A percentile compares a stretch with the other conserved stretches of the same genome.
phyloP scores from a whole-genome alignment of 2,329 filamentous ascomycete species.

The Fusarium chuoi region DNA sequence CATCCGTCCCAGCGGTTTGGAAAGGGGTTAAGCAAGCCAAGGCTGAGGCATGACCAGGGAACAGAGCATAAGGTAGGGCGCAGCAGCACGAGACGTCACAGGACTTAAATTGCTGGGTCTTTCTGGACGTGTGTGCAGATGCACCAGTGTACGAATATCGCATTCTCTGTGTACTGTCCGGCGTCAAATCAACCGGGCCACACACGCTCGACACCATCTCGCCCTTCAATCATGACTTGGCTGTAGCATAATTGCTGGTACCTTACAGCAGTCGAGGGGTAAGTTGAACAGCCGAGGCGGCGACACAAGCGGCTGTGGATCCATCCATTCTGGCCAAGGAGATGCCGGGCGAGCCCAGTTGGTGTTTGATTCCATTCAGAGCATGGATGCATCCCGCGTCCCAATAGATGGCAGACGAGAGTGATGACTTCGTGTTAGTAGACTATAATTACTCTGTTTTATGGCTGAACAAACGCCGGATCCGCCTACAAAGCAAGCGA shows the following conservation, averaged over 20 bases:
- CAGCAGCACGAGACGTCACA: neutral
- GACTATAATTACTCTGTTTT: neutral
- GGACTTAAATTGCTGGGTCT: neutral
- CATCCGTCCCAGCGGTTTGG: slow-evolving; percentile 38
- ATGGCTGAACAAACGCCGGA: slow-evolving; percentile 10
- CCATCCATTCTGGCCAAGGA: slow-evolving; percentile 20
- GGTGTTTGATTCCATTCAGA: neutral
- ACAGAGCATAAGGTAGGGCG: slow-evolving; percentile 3
- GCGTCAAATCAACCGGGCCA: neutral
- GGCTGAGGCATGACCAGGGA: slow-evolving; percentile 7
- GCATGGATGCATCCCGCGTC: slow-evolving; percentile 6
- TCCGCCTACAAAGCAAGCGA: slow-evolving; percentile 16
- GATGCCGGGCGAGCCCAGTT: slow-evolving; percentile 24
- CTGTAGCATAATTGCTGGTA: slow-evolving; percentile 27
- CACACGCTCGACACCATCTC: slow-evolving; percentile 9
- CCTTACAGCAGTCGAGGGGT: slow-evolving; percentile 37
- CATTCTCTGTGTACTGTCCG: neutral
- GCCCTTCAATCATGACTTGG: slow-evolving; percentile 5
- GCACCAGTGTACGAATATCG: neutral
- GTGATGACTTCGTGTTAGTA: neutral
- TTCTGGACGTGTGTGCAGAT: neutral
- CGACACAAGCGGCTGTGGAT: slow-evolving; percentile 27
- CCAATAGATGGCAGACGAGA: neutral
- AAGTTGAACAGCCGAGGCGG: slow-evolving; percentile 23
- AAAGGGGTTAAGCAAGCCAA: slow-evolving; percentile 30